Base-by-base conservation (phyloP, 495 filamentous ascomycete genomes). In the Oidiodendron maius region DNA sequence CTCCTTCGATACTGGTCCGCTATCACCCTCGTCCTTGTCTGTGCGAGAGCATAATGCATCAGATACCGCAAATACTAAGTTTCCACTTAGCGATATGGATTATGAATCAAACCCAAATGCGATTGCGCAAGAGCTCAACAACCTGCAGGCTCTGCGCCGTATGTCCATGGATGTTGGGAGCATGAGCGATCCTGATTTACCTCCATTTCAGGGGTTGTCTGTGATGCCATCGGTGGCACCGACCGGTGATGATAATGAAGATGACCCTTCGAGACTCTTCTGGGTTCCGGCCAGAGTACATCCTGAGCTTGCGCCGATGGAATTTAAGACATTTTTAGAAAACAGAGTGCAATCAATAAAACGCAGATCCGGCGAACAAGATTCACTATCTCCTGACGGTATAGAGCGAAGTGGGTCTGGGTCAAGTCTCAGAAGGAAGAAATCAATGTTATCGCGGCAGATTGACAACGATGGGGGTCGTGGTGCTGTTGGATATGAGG, bases 141-240 rank as follows among this genome's bases (percentile, higher is more conserved):
- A 97, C 61, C 67, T 99, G 43, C 91, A 96, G 59, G 93, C 94
- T 11, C 79, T 99, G 49, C 82, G 93, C 52, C 84, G 93, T 48
- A 91, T 99, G 87, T 97, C 93, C 13, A 97, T 99, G 94, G 91
- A 96, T 65, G 93, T 95, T 12, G 86, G 87, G 45, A 86, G 84
- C 34, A 80, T 84, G n/a, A 82, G 79, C 46, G 93, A 99, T 63
- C 93, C 93, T 3, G 93, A 99, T 64, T 72, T 99, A 44, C 89
- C 94, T 25, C 83, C 84, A 11, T 96, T 93, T 66, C 80, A 79
- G 46, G 65, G 66, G 36, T 67, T 76, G 52, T 74, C 74, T 12
- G 56, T 80, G 16, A 69, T 77, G 58, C 84, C 90, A 1, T 79
- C 87, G 3, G 72, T 81, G 50, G 81, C 90, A 5, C 88, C 90